Percentiles rank a stretch among this genome's conserved stretches.
Conservation (phyloP, 805 yeast genomes). For the Starmerella sp. region DNA sequence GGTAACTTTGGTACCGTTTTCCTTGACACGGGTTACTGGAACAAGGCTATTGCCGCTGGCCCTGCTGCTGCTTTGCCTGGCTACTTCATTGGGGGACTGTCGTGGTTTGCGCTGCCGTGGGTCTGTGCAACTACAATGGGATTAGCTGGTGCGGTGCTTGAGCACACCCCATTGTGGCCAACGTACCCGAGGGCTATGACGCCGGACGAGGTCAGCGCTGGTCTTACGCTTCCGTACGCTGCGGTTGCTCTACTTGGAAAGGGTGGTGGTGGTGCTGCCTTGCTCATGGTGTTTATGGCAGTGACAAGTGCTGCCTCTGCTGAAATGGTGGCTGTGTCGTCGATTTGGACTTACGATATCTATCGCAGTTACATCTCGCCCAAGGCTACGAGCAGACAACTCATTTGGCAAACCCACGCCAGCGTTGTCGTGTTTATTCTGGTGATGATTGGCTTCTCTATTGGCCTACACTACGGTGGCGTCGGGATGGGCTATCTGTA, state of each 20-base stretch:
- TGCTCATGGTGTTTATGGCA: conserved; percentile 78
- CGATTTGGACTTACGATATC: conserved; percentile 75
- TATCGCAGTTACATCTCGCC: conserved; percentile 75
- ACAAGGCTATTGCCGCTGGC: conserved; percentile 75
- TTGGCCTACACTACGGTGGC: conserved; percentile 70
- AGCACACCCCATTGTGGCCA: conserved; percentile 61
- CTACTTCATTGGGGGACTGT: conserved; percentile 74
- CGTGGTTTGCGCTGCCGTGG: conserved; percentile 88
- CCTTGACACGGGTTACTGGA: conserved; percentile 79
- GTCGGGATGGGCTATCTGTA: conserved; percentile 80
- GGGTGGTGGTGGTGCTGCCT: conserved; percentile 78
- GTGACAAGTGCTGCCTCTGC: conserved; percentile 89
- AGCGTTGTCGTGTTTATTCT: conserved; percentile 51
- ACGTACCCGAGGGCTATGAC: conserved; percentile 61
- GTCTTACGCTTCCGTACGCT: conserved; percentile 54
- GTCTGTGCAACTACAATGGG: conserved; percentile 78
- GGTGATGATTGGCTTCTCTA: conserved; percentile 70
- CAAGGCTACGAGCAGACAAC: conserved; percentile 58
- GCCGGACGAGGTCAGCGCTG: conserved; percentile 64
- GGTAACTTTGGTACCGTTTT: conserved; percentile 88
- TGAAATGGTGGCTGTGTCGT: conserved; percentile 77
- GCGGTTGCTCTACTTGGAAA: conserved; percentile 76
- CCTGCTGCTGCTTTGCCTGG: conserved; percentile 83
- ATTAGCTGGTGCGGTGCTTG: conserved; percentile 66
- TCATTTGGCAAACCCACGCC: conserved; percentile 57